These are phyloP conservation scores for Chondrostereum purpureum DNA, from an alignment of 1,284 basidiomycete genomes.

Conservation along the genomic window DNA sequence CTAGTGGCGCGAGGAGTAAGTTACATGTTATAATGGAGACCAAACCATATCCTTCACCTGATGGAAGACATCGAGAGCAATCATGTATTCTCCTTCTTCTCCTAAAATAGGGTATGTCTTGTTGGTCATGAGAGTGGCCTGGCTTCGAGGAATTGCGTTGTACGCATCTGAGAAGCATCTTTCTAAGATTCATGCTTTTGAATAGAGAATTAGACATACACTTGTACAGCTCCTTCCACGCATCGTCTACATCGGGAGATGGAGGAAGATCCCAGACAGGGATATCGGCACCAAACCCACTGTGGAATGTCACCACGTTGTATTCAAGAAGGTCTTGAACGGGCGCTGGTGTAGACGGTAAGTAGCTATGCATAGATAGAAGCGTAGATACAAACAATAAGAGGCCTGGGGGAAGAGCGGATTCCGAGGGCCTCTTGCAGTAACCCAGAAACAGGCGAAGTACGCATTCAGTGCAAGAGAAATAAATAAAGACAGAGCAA, in stretches of 20 bases:
- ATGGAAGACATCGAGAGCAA: conserved; percentile 2
- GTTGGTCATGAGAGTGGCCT: conserved; percentile 10
- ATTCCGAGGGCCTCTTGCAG: neutral
- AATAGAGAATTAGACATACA: conserved; percentile 10
- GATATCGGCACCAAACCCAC: conserved; percentile 9
- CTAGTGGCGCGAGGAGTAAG: neutral
- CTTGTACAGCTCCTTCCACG: conserved; percentile 12
- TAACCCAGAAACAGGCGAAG: neutral
- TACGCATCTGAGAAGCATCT: neutral
- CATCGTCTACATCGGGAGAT: conserved; percentile 11
- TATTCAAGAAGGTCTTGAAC: conserved; percentile 10
- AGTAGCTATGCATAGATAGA: neutral
- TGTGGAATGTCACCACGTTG: conserved; percentile 9
- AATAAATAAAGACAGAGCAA: no score
- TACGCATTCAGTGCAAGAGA: neutral
- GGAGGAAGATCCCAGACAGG: conserved; percentile 11
- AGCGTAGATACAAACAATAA: neutral
- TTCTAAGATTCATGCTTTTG: no score
- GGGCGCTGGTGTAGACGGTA: conserved; percentile 6
- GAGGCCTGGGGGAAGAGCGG: neutral
- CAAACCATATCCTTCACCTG: conserved; percentile 4
- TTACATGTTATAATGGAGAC: neutral
- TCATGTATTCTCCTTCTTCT: conserved; percentile 9
- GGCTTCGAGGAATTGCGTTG: conserved; percentile 1
- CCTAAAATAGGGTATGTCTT: conserved; percentile 10